Evolutionary conservation across 1,139 yeast species (phyloP), one percentile per base, ranked within the genome.

Genomic region (Yarrowia galli): DNA sequence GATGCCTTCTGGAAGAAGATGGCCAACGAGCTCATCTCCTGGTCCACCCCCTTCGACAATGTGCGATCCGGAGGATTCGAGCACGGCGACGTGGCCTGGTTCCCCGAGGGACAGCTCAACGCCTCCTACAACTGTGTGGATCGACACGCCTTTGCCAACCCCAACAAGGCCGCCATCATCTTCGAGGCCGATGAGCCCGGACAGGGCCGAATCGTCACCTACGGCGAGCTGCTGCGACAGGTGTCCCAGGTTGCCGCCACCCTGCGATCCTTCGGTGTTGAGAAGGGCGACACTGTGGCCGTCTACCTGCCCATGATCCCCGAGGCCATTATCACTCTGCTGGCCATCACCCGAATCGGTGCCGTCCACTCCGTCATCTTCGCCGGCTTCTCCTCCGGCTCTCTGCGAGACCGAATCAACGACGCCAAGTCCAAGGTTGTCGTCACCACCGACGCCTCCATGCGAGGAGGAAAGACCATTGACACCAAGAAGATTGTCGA

Each of bases 251-350:
- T 91, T 66, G 97, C 98, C 25, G 96, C 93, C 75, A 91, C 92
- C 43, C 85, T 95, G 78, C 81, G 85, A 75, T 83, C 88, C 68
- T 91, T 97, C 92, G 98, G 98, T 71, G 88, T 95, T 75, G 80
- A 83, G 73, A 91, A 91, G 79, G 98, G 99, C 78, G 99, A 95
- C 78, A 91, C 96, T 54, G 98, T 95, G 70, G 98, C 98, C 71
- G 89, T 95, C 73, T 95, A 95, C 81, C 82, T 95, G 81, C 99
- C 99, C 77, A 95, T 95, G 98, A 92, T 92, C 71, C 92, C 98
- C 68, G 97, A 92, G 80, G 97, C 98, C 67, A 86, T 95, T 69
- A 85, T 95, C 73, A 93, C 99, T 71, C 89, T 95, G 91, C 84
- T 95, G 76, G 98, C 99, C 67, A 91, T 92, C 75, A 93, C 91